Percentiles rank a stretch among this genome's conserved stretches.
Conservation (phyloP, 345 rosid species). For the Sisymbrium irio region DNA sequence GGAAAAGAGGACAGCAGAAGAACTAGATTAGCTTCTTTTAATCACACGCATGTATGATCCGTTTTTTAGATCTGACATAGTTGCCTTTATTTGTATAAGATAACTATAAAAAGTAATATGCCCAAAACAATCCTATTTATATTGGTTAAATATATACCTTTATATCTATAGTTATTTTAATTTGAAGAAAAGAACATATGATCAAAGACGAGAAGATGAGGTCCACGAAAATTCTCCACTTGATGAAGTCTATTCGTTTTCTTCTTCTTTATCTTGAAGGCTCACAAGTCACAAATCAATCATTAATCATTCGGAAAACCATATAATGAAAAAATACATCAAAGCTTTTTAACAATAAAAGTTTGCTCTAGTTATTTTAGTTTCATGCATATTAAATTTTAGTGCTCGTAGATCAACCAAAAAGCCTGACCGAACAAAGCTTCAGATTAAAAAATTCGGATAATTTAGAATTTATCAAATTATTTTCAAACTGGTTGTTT, state of each 20-base stretch:
- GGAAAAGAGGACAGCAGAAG: conserved; percentile 23
- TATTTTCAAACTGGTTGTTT: neutral
- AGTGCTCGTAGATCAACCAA: neutral
- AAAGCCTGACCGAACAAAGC: neutral
- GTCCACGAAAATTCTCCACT: conserved; percentile 30
- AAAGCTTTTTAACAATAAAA: neutral
- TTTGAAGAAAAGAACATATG: conserved; percentile 4
- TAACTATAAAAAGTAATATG: conserved; percentile 7
- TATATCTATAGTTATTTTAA: conserved; percentile 6
- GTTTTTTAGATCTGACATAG: neutral
- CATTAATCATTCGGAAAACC: neutral
- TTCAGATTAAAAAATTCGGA: neutral
- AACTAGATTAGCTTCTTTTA: conserved; percentile 21
- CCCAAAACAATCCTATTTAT: neutral
- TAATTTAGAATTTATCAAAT: neutral
- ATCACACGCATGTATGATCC: conserved; percentile 29
- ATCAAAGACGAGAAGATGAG: conserved; percentile 30
- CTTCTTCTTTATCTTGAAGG: conserved; percentile 19
- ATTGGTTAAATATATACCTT: conserved; percentile 9
- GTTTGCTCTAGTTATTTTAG: neutral
- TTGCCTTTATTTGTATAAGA: neutral
- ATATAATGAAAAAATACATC: neutral
- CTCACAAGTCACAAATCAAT: conserved; percentile 4
- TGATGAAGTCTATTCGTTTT: conserved; percentile 21
- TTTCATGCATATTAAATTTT: neutral